Evolutionary conservation across 129 eudicot species (phyloP).

Genomic region (Heracleum sosnowskyi): DNA sequence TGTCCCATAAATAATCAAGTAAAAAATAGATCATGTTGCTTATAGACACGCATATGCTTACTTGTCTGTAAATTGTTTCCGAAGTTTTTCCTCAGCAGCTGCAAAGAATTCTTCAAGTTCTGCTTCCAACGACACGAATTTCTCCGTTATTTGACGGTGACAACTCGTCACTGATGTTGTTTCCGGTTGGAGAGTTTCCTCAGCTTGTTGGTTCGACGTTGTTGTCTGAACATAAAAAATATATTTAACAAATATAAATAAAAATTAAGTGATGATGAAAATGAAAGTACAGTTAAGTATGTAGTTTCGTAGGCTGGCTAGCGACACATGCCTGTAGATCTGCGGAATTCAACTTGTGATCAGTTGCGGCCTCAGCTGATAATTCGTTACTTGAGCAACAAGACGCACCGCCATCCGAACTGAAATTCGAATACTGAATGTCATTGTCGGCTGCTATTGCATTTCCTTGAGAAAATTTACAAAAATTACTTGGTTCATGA

Average conservation of each 20-base stretch:
- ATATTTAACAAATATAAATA: background rate
- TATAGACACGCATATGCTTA: conserved; percentile 9
- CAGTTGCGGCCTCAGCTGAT: conserved; percentile 16
- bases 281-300: too few relatives aligned
- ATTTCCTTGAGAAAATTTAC: conserved; percentile 13
- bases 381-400: conserved; percentile 50
- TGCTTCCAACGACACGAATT: conserved; percentile 40
- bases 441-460: background rate
- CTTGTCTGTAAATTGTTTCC: conserved; percentile 51
- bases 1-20: too few relatives aligned
- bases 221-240: background rate
- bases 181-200: conserved; percentile 39
- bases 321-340: conserved; percentile 52
- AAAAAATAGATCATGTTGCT: background rate
- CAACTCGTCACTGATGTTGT: conserved; percentile 16
- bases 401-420: conserved; percentile 9
- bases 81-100: conserved; percentile 52
- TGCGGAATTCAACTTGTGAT: conserved; percentile 18
- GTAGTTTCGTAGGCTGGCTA: background rate
- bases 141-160: conserved; percentile 29
- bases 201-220: conserved; percentile 25
- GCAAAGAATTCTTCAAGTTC: conserved; percentile 77
- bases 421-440: background rate
- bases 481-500: conserved; percentile 18
- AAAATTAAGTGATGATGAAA: too few relatives aligned